A percentile compares a stretch with the other conserved stretches of the same genome.
phyloP scores from a whole-genome alignment of 768 basidiomycete species.

The Albatrellus ellisii region DNA sequence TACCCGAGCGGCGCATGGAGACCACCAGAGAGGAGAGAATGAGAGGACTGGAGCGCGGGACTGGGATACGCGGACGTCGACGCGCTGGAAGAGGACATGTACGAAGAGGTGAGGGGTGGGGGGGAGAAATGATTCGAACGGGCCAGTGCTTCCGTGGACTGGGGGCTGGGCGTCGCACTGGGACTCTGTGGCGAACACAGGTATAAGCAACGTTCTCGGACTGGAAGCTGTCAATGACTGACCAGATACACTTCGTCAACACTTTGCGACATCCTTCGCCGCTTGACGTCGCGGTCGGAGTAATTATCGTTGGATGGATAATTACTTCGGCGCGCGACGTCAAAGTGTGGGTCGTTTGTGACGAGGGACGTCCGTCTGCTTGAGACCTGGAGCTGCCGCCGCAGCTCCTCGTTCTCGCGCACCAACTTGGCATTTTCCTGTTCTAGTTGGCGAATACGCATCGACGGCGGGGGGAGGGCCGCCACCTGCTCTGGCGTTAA shows the following conservation, averaged over 20 bases:
- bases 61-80: constrained; percentile 11
- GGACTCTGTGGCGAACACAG: constrained; percentile 8
- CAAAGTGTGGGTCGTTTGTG: constrained; percentile 12
- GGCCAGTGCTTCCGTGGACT: constrained; percentile 16
- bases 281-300: constrained; percentile 16
- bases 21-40: constrained; percentile 4
- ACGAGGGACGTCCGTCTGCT: constrained; percentile 11
- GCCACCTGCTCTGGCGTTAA: constrained; percentile 65
- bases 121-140: constrained; percentile 11
- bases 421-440: constrained; percentile 62
- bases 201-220: background rate
- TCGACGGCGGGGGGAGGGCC: constrained; percentile 55
- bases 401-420: constrained; percentile 62
- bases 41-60: constrained; percentile 9
- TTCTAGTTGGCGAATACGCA: constrained; percentile 73
- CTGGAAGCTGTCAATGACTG: background rate
- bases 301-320: constrained; percentile 14
- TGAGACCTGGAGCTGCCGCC: constrained; percentile 38
- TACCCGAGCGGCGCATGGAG: constrained; percentile 10
- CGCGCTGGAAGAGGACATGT: constrained; percentile 9
- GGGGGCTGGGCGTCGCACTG: constrained; percentile 19
- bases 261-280: constrained; percentile 18
- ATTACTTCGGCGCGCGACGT: constrained; percentile 9
- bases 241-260: constrained; percentile 20
- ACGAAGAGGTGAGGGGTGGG: constrained; percentile 10